Percentiles rank a stretch among this genome's conserved stretches.
Evolutionary conservation across 495 filamentous ascomycete genomes (phyloP).

Genomic region (Staphylotrichum tortipilum): DNA sequence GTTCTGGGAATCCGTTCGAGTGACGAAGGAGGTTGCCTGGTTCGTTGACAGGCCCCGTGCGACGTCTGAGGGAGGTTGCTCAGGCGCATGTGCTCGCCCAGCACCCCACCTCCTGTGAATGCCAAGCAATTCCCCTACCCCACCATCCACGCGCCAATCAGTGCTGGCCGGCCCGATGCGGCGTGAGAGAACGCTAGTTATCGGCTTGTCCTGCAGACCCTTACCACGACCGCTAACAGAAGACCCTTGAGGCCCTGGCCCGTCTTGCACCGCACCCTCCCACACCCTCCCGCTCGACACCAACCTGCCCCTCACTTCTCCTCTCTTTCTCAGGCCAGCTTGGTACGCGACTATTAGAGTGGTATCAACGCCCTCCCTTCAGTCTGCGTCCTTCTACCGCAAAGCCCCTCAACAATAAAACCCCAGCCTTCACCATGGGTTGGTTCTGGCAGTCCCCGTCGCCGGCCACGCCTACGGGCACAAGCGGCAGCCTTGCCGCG

Average conservation of each 20-base stretch:
- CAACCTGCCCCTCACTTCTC: slow-evolving; percentile 1
- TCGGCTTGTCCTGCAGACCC: neutral
- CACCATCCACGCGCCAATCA: neutral
- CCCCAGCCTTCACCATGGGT: slow-evolving; percentile 34
- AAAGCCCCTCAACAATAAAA: no score
- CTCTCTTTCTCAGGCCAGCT: neutral
- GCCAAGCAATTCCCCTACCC: neutral
- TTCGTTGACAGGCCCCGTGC: no score
- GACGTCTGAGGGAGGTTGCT: no score
- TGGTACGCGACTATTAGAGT: no score
- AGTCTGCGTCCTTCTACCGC: no score
- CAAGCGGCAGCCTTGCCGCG: slow-evolving; percentile 4
- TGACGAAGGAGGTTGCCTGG: no score
- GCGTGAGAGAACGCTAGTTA: neutral
- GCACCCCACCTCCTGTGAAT: neutral
- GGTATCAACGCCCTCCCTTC: no score
- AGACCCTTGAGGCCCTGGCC: no score
- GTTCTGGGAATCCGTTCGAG: no score
- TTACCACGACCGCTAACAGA: no score
- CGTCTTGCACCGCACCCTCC: no score
- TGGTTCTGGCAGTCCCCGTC: slow-evolving; percentile 39
- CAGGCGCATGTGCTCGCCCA: no score
- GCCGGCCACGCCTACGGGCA: slow-evolving; percentile 8
- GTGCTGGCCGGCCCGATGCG: neutral
- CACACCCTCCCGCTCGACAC: neutral